Evolutionary conservation across 257 asterid species (phyloP).

Genomic region (Fraxinus anomala): DNA sequence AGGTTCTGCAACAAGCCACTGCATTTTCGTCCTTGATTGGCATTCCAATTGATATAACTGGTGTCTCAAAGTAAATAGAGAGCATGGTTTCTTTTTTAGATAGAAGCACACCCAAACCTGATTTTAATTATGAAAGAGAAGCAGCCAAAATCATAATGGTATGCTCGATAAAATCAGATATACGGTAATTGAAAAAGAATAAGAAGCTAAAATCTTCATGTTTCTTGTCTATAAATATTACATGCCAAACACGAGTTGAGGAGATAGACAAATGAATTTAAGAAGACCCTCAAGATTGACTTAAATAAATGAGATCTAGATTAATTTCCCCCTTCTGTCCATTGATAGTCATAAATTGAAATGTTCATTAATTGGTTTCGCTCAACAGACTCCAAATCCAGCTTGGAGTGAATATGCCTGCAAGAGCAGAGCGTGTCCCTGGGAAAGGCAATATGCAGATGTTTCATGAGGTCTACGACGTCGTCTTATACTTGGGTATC

Average conservation of each 20-base stretch:
- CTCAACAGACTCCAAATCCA: slow-evolving; percentile 82
- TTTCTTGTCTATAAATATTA: too few species aligned
- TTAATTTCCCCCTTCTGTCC: not conserved
- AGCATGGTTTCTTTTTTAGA: too few species aligned
- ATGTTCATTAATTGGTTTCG: slow-evolving; percentile 5
- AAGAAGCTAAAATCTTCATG: not conserved
- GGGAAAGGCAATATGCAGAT: slow-evolving; percentile 42
- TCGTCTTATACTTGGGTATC: slow-evolving; percentile 83
- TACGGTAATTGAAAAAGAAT: too few species aligned
- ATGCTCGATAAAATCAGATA: too few species aligned
- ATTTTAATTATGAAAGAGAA: not conserved
- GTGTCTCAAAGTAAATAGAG: too few species aligned
- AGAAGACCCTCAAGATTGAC: not conserved
- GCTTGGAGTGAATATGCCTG: slow-evolving; percentile 98
- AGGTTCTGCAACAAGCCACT: not conserved
- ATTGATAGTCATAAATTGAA: not conserved
- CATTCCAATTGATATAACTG: not conserved
- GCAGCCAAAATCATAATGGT: not conserved
- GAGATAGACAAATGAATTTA: not conserved
- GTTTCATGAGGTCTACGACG: slow-evolving; percentile 86
- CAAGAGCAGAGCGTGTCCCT: slow-evolving; percentile 79
- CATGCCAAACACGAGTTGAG: not conserved
- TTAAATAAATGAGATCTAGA: too few species aligned
- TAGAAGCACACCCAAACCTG: not conserved
- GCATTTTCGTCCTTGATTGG: not conserved